Conservation (phyloP, 1,139 yeast genomes). For the Blastobotrys serpentis region DNA sequence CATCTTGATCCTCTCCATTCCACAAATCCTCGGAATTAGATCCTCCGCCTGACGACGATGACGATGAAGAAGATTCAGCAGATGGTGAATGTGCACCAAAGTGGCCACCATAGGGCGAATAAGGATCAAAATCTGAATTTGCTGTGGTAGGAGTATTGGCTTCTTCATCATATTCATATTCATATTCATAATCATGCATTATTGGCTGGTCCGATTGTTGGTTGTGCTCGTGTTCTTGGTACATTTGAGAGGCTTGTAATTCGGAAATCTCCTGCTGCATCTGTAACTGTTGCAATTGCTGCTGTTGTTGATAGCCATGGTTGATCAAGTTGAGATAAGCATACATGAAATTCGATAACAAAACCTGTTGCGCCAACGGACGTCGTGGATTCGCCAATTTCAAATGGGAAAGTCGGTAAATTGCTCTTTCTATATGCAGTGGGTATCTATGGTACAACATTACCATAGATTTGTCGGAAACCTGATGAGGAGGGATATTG, state of each 20-base stretch:
- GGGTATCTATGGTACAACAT: slow-evolving; percentile 65
- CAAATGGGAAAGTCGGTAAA: slow-evolving; percentile 85
- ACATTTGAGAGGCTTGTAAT: slow-evolving; percentile 16
- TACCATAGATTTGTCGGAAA: slow-evolving; percentile 38
- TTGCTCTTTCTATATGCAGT: slow-evolving; percentile 92
- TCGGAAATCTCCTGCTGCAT: slow-evolving; percentile 23
- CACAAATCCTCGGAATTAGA: slow-evolving; percentile 30
- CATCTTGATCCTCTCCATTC: slow-evolving; percentile 27
- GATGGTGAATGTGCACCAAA: slow-evolving; percentile 22
- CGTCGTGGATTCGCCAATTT: slow-evolving; percentile 92
- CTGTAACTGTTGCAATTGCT: slow-evolving; percentile 31
- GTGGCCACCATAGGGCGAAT: slow-evolving; percentile 13
- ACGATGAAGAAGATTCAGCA: slow-evolving; percentile 29
- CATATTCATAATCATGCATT: slow-evolving; percentile 21
- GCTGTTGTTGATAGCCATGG: slow-evolving; percentile 51
- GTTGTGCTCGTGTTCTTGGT: slow-evolving; percentile 20
- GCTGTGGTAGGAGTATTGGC: slow-evolving; percentile 11
- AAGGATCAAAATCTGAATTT: slow-evolving; percentile 10
- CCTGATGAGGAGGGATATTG: slow-evolving; percentile 41
- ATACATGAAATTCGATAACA: slow-evolving; percentile 94
- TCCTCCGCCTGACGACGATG: slow-evolving; percentile 30
- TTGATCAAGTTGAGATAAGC: slow-evolving; percentile 92
- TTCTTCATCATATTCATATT: slow-evolving; percentile 18
- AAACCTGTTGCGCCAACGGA: slow-evolving; percentile 86
- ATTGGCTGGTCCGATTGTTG: slow-evolving; percentile 20